These are phyloP conservation scores for Pichia manshurica DNA, from an alignment of 805 yeast species.

Conservation along the genomic window DNA sequence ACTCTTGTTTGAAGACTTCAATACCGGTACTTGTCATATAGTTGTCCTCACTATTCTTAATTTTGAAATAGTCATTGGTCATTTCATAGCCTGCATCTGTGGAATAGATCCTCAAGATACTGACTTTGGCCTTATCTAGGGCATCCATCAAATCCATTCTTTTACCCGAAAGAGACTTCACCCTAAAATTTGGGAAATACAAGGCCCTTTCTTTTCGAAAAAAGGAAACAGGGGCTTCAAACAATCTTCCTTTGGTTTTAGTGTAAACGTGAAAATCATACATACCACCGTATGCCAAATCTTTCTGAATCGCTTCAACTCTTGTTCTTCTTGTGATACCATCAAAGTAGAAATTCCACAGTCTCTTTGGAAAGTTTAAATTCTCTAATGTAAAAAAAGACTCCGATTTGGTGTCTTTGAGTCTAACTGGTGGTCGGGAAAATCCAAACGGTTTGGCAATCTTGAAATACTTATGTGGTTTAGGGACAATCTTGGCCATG, in stretches of 20 bases:
- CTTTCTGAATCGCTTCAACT: conserved; percentile 43
- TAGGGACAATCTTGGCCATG: conserved; percentile 28
- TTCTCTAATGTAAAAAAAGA: conserved; percentile 25
- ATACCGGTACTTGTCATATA: conserved; percentile 39
- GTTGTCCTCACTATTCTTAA: conserved; percentile 35
- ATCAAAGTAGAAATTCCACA: conserved; percentile 33
- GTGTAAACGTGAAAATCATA: conserved; percentile 57
- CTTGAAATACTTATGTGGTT: conserved; percentile 30
- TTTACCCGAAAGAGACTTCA: conserved; percentile 41
- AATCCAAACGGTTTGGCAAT: conserved; percentile 31
- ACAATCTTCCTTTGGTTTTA: conserved; percentile 79
- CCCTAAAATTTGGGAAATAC: conserved; percentile 77
- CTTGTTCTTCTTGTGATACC: conserved; percentile 32
- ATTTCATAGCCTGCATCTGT: conserved; percentile 68
- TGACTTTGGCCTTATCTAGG: conserved; percentile 43
- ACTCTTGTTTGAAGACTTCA: conserved; percentile 33
- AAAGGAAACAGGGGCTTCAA: conserved; percentile 72
- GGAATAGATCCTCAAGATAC: conserved; percentile 61
- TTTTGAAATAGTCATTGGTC: conserved; percentile 53
- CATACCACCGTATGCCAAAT: conserved; percentile 63
- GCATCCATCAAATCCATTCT: conserved; percentile 33
- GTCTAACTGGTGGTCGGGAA: conserved; percentile 22
- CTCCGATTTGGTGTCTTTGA: conserved; percentile 19
- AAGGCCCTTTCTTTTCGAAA: conserved; percentile 67
- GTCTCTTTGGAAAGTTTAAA: conserved; percentile 26